phyloP scores from a whole-genome alignment of 345 rosid genomes.

The Lepidium aucheri region DNA sequence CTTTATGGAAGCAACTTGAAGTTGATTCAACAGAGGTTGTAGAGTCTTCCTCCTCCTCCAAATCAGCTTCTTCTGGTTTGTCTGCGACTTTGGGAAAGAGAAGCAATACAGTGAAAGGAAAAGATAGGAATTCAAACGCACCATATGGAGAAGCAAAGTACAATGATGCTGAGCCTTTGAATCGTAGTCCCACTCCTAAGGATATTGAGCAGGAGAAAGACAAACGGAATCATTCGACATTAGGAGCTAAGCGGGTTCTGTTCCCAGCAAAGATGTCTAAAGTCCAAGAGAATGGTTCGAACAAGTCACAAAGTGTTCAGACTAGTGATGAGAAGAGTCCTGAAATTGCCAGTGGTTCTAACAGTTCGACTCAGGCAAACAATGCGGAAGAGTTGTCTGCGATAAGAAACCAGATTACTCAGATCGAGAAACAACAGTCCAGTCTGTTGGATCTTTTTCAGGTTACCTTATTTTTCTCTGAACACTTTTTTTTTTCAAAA shows the following conservation, averaged over 20 bases:
- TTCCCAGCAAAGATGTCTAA: constrained; percentile 21
- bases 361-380: constrained; percentile 27
- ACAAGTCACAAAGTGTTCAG: constrained; percentile 49
- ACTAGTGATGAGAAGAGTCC: constrained; percentile 38
- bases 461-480: constrained; percentile 29
- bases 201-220: constrained; percentile 21
- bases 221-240: constrained; percentile 19
- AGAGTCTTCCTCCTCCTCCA: constrained; percentile 31
- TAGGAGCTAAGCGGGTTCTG: constrained; percentile 40
- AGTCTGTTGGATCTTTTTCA: constrained; percentile 69
- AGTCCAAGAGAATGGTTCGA: constrained; percentile 34
- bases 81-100: not conserved
- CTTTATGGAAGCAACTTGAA: constrained; percentile 66
- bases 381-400: constrained; percentile 44
- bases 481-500: not conserved
- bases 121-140: constrained; percentile 26
- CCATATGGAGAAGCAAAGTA: not conserved
- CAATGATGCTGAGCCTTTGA: not conserved
- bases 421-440: constrained; percentile 84
- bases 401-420: constrained; percentile 67
- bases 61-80: constrained; percentile 15
- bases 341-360: constrained; percentile 11
- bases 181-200: not conserved
- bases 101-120: constrained; percentile 23
- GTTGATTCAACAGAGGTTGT: constrained; percentile 37